Evolutionary conservation across 2,329 filamentous ascomycete genomes (phyloP).

Genomic region (Diaporthe sp.): DNA sequence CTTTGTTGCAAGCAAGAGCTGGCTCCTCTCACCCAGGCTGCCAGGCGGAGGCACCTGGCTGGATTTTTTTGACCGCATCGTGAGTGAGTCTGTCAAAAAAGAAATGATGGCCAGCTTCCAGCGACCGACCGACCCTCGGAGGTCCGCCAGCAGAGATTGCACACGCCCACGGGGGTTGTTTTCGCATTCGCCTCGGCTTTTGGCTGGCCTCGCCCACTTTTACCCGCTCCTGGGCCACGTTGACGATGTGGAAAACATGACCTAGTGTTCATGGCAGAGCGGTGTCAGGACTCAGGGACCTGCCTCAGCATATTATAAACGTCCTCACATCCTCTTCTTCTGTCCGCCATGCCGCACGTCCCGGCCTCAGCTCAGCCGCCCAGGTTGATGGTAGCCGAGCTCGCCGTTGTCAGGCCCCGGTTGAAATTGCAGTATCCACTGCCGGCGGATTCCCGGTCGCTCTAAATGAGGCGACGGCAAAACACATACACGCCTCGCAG

Average conservation of each 20-base stretch:
- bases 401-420: not conserved
- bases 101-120: not conserved
- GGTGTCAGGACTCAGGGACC: not conserved
- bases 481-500: constrained; percentile 9
- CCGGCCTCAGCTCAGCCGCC: not conserved
- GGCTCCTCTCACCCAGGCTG: not conserved
- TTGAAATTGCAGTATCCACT: constrained; percentile 14
- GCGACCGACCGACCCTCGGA: no score
- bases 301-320: not conserved
- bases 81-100: not conserved
- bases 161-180: not conserved
- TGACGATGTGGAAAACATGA: not conserved
- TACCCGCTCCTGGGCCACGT: not conserved
- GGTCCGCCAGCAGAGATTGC: not conserved
- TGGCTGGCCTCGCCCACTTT: constrained; percentile 7
- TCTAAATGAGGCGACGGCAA: constrained; percentile 17
- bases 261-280: not conserved
- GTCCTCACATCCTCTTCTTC: not conserved
- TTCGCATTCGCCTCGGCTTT: not conserved
- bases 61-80: not conserved
- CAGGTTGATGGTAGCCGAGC: not conserved
- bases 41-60: not conserved
- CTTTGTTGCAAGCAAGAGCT: not conserved
- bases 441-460: constrained; percentile 1
- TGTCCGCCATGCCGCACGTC: not conserved